Percentiles rank a stretch among this genome's conserved stretches.
Conservation (phyloP, 2,329 filamentous ascomycete genomes). For the Pseudogymnoascus sp. region DNA sequence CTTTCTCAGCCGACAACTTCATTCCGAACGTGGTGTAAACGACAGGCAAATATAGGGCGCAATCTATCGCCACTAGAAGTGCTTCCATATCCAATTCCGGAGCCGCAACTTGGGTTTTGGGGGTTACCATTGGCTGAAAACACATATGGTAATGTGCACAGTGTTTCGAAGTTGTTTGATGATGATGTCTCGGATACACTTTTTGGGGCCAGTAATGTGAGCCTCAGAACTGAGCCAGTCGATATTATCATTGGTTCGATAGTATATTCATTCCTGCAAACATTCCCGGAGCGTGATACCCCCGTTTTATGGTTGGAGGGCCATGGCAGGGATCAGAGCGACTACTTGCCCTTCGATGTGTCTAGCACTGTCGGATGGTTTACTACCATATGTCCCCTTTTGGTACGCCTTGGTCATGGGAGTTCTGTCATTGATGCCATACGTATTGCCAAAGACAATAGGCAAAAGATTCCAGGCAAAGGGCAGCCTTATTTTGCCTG, state of each 20-base stretch:
- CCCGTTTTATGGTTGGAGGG: conserved; percentile 35
- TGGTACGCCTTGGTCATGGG: background rate
- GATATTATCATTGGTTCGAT: conserved; percentile 33
- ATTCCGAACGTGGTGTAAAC: conserved; percentile 30
- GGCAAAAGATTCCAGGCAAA: background rate
- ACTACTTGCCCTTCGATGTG: conserved; percentile 13
- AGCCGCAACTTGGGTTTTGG: background rate
- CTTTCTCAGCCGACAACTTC: conserved; percentile 16
- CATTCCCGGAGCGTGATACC: conserved; percentile 29
- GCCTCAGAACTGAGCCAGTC: conserved; percentile 27
- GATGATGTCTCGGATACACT: conserved; percentile 22
- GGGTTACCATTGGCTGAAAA: background rate
- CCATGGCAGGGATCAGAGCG: conserved; percentile 32
- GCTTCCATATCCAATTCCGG: background rate
- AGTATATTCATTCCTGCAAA: conserved; percentile 28
- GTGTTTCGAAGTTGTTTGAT: background rate
- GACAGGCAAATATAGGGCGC: conserved; percentile 21
- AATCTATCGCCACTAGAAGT: background rate
- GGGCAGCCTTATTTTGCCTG: conserved; percentile 4
- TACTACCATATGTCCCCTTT: conserved; percentile 32
- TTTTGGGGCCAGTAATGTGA: conserved; percentile 23
- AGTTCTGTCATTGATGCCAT: background rate
- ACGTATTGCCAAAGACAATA: background rate
- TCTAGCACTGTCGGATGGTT: conserved; percentile 39
- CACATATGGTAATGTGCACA: background rate